Percentiles rank a stretch among this genome's conserved stretches.
Evolutionary conservation across 306 rosid species (phyloP).

Genomic region (Fragaria iinumae): DNA sequence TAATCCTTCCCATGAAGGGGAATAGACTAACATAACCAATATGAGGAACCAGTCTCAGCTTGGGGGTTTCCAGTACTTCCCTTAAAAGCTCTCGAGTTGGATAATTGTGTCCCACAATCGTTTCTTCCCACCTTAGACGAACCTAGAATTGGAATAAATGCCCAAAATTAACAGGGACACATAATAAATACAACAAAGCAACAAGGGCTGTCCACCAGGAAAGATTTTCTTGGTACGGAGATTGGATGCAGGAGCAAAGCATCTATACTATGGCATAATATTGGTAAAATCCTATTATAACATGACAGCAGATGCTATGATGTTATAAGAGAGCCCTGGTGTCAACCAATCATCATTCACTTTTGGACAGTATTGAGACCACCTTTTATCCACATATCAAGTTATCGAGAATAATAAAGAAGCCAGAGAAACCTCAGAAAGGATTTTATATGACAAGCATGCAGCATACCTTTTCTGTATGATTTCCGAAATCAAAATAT

Average conservation of each 20-base stretch:
- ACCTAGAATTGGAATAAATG: slow-evolving; percentile 45
- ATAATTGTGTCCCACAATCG: slow-evolving; percentile 39
- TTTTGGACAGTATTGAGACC: neutral
- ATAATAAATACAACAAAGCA: slow-evolving; percentile 1
- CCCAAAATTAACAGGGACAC: slow-evolving; percentile 16
- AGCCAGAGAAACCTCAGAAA: neutral
- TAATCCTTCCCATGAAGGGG: slow-evolving; percentile 80
- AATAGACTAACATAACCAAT: slow-evolving; percentile 71
- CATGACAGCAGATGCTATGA: slow-evolving; percentile 9
- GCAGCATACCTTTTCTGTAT: slow-evolving; percentile 81
- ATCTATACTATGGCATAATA: neutral
- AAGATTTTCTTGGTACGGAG: neutral
- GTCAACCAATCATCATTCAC: slow-evolving; percentile 6
- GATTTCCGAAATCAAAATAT: slow-evolving; percentile 89
- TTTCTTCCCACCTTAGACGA: slow-evolving; percentile 73
- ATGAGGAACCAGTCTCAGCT: slow-evolving; percentile 81
- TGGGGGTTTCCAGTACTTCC: slow-evolving; percentile 60
- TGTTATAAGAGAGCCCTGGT: neutral
- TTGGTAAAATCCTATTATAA: neutral
- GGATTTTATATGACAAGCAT: neutral
- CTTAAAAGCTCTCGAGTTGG: slow-evolving; percentile 63
- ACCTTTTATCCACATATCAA: neutral
- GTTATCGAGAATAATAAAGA: neutral
- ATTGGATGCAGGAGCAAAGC: neutral
- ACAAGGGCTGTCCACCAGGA: neutral